These are phyloP conservation scores for Russula brevipes DNA, from an alignment of 768 basidiomycete species.

Conservation along the genomic window DNA sequence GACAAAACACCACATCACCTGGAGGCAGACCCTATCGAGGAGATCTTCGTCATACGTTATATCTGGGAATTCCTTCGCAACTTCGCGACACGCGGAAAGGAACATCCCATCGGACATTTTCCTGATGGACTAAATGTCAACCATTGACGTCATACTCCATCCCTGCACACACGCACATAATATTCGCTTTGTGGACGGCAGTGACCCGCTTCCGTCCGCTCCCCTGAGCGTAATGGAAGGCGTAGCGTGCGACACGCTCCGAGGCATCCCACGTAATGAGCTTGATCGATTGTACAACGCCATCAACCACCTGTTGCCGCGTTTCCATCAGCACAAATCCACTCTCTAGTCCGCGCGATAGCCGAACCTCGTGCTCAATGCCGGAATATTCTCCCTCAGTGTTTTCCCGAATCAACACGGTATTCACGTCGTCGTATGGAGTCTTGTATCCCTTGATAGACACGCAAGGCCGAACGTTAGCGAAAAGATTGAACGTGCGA, in stretches of 20 bases:
- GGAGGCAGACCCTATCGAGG: constrained; percentile 91
- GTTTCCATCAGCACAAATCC: constrained; percentile 18
- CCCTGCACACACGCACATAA: constrained; percentile 59
- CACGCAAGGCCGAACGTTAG: constrained; percentile 94
- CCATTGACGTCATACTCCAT: constrained; percentile 11
- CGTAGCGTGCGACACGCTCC: constrained; percentile 96
- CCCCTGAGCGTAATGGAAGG: constrained; percentile 94
- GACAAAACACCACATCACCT: constrained; percentile 43
- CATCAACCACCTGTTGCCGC: constrained; percentile 73
- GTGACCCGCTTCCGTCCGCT: constrained; percentile 88
- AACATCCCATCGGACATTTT: constrained; percentile 99
- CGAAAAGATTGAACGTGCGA: constrained; percentile 96
- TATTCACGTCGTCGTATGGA: constrained; percentile 96
- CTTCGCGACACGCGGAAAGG: constrained; percentile 92
- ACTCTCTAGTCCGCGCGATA: not conserved
- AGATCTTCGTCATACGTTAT: constrained; percentile 95
- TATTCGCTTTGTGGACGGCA: constrained; percentile 99
- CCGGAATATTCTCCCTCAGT: constrained; percentile 99
- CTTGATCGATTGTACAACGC: constrained; percentile 99
- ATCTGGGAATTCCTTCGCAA: constrained; percentile 92
- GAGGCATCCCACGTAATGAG: constrained; percentile 99
- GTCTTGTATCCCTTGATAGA: constrained; percentile 98
- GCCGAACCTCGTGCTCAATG: constrained; percentile 91
- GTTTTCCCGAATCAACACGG: constrained; percentile 97
- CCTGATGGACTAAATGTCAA: constrained; percentile 43